Conservation (phyloP, 2,329 filamentous ascomycete species). For the Curvularia verruculosa region DNA sequence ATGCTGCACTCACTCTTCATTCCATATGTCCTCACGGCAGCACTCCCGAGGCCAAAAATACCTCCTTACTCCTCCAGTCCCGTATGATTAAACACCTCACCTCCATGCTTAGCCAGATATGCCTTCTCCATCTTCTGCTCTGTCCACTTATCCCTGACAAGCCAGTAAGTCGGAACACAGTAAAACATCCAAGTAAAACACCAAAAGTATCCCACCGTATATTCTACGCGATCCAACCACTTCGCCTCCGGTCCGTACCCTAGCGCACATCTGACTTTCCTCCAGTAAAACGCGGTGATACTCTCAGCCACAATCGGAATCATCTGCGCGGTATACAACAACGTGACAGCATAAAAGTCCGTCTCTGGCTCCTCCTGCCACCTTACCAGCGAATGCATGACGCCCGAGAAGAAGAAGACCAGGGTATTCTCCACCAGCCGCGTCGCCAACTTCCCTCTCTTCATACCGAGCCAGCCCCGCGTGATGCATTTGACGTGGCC, state of each 20-base stretch:
- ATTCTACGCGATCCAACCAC: slow-evolving; percentile 12
- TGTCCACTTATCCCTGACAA: slow-evolving; percentile 21
- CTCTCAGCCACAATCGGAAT: slow-evolving; percentile 25
- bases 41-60: not conserved
- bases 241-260: slow-evolving; percentile 2
- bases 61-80: not conserved
- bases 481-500: slow-evolving; percentile 25
- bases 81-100: slow-evolving; percentile 1
- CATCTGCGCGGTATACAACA: slow-evolving; percentile 28
- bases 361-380: slow-evolving; percentile 13
- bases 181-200: slow-evolving; percentile 26
- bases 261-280: not conserved
- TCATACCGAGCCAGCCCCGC: slow-evolving; percentile 16
- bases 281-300: slow-evolving; percentile 15
- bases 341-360: slow-evolving; percentile 21
- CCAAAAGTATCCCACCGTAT: slow-evolving; percentile 23
- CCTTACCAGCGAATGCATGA: slow-evolving; percentile 21
- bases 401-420: slow-evolving; percentile 27
- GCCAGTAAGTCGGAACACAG: slow-evolving; percentile 23
- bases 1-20: not conserved
- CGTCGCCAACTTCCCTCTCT: not conserved
- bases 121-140: slow-evolving; percentile 6
- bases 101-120: not conserved
- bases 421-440: slow-evolving; percentile 25
- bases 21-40: not conserved